Evolutionary conservation across 1,284 basidiomycete genomes (phyloP).

Genomic region (Marasmius sp.): DNA sequence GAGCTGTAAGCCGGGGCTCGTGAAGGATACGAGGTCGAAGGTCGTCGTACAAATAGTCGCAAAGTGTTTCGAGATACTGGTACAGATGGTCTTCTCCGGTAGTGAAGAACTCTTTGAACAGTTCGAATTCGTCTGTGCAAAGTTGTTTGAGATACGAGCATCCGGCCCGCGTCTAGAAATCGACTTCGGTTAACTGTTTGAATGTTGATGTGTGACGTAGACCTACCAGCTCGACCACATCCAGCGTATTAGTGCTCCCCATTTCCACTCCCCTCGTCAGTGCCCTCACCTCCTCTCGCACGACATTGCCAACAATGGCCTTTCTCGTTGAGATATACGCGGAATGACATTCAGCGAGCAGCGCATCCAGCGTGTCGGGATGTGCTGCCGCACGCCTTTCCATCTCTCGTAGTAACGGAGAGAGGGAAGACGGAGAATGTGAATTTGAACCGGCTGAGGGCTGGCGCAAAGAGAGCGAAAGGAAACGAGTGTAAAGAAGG

Average conservation of each 20-base stretch:
- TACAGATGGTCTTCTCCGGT: constrained; percentile 84
- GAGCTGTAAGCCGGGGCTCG: constrained; percentile 79
- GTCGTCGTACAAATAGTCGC: constrained; percentile 92
- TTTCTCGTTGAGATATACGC: constrained; percentile 80
- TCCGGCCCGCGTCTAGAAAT: constrained; percentile 74
- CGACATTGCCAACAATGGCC: constrained; percentile 63
- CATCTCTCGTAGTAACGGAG: constrained; percentile 80
- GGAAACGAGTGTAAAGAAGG: constrained; percentile 87
- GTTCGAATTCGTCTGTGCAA: constrained; percentile 83
- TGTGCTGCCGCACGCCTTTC: constrained; percentile 73
- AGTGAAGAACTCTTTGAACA: constrained; percentile 84
- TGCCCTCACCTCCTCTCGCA: constrained; percentile 79
- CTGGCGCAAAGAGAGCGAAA: constrained; percentile 52
- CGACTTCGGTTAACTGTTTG: constrained; percentile 2
- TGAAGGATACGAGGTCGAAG: constrained; percentile 91
- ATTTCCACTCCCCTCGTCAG: constrained; percentile 83
- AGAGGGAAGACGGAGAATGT: constrained; percentile 42
- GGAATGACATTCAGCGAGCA: constrained; percentile 81
- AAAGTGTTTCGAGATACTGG: constrained; percentile 84
- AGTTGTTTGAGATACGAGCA: constrained; percentile 90
- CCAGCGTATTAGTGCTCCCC: constrained; percentile 47
- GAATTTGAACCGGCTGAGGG: background rate
- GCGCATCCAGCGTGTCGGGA: constrained; percentile 74
- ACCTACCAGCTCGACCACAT: constrained; percentile 83
- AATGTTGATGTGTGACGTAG: background rate